phyloP scores from a whole-genome alignment of 495 filamentous ascomycete species.

The Lophium mytilinum region DNA sequence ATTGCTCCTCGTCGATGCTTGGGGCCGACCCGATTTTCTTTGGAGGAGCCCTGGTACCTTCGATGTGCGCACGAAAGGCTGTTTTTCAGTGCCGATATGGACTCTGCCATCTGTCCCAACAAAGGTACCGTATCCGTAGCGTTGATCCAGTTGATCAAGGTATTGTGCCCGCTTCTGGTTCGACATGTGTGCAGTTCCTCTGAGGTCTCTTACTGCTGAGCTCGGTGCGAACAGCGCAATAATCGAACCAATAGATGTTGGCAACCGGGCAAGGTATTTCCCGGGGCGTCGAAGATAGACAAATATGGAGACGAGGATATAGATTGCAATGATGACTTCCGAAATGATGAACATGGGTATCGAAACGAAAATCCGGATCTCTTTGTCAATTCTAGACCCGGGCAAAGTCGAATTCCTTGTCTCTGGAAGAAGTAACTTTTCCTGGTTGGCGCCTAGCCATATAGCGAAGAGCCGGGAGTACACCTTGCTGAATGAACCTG shows the following conservation, averaged over 20 bases:
- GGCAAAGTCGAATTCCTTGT: neutral
- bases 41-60: no score
- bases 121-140: conserved; percentile 38
- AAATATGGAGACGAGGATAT: conserved; percentile 31
- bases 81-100: conserved; percentile 39
- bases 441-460: conserved; percentile 26
- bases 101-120: conserved; percentile 37
- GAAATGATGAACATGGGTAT: conserved; percentile 29
- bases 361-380: conserved; percentile 36
- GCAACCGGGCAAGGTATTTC: conserved; percentile 33
- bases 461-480: conserved; percentile 34
- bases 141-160: conserved; percentile 9
- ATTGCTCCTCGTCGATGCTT: no score
- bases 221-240: conserved; percentile 24
- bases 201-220: conserved; percentile 10
- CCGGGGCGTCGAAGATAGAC: conserved; percentile 30
- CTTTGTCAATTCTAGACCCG: conserved; percentile 2
- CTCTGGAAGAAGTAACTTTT: conserved; percentile 17
- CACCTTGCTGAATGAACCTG: conserved; percentile 15
- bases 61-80: conserved; percentile 10
- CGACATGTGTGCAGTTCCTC: conserved; percentile 2
- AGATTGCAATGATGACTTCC: conserved; percentile 28
- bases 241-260: conserved; percentile 36
- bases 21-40: no score
- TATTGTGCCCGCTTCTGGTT: neutral